Base-by-base conservation (phyloP, 2,329 filamentous ascomycete species). In the Cordyceps tenuipes region DNA sequence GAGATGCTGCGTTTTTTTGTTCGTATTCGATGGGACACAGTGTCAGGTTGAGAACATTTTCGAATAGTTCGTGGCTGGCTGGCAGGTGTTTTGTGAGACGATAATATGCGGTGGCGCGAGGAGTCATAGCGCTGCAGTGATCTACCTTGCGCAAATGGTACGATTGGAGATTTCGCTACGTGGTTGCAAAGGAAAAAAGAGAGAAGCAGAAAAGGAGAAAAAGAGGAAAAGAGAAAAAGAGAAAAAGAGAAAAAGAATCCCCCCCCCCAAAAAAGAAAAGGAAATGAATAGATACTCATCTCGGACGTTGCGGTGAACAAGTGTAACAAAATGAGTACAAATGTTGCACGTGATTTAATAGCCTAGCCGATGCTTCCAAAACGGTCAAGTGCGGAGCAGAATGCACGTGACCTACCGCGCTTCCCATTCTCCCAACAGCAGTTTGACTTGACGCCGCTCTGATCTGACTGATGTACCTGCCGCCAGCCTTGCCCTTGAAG, bases 361-460 rank as follows among this genome's bases (percentile, higher is more conserved):
- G 15, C 47, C 36, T 34, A 47, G 41, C 15, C 29, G 7, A 1
- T 29, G 29, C 29, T 39, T 47, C 57, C 57, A 59, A 41, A 54
- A 55, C 44, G 50, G 51, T 44, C 46, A 41, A n/a, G 36, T 61
- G 53, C 47, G 59, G 52, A 57, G 59, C 52, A 49, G 12, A 3
- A 3, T 39, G 10, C 64, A 66, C 64, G 64, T 66, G 64, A 66
- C 57, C 29, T 29, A 29, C 29, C 19, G 46, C 47, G 39, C 61
- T 62, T 46, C 34, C 52, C 26, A 36, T 31, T 26, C 17, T 36
- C 53, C 52, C 59, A 60, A 51, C 52, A n/a, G 52, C 59, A 61
- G 44, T 61, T 61, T 50, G 47, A 60, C 51, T 36, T 36, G 34
- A 36, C 34, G 29, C 29, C 29, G 44, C 58, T 46, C 15, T 44